phyloP scores from a whole-genome alignment of 176 grass and related monocot genomes.

The Chrysopogon serrulatus region DNA sequence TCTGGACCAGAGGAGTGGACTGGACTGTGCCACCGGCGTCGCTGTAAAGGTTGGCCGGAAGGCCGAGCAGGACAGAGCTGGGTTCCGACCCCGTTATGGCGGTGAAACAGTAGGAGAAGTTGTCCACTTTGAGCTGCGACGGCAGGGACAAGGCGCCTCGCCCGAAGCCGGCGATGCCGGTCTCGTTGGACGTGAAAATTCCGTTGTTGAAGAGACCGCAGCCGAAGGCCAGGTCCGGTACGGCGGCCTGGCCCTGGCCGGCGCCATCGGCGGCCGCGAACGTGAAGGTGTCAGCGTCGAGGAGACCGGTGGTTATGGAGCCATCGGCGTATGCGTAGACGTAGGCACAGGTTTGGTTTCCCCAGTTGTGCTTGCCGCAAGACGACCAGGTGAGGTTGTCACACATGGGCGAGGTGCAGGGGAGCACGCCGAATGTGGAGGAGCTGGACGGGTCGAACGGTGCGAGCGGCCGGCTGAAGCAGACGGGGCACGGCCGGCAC shows the following conservation, averaged over 20 bases:
- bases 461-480: slow-evolving; percentile 23
- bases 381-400: not conserved
- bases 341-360: slow-evolving; percentile 18
- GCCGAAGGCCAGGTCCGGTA: slow-evolving; percentile 29
- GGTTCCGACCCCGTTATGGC: not conserved
- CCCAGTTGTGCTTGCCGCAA: not conserved
- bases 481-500: slow-evolving; percentile 32
- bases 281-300: slow-evolving; percentile 33
- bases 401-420: slow-evolving; percentile 9
- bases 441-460: slow-evolving; percentile 5
- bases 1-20: slow-evolving; percentile 18
- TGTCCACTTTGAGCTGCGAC: slow-evolving; percentile 37
- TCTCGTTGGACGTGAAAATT: slow-evolving; percentile 24
- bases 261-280: not conserved
- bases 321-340: slow-evolving; percentile 2
- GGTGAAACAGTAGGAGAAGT: slow-evolving; percentile 58
- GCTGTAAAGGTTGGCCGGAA: slow-evolving; percentile 17
- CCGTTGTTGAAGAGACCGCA: slow-evolving; percentile 30
- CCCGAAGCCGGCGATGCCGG: slow-evolving; percentile 36
- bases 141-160: slow-evolving; percentile 31
- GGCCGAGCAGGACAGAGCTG: slow-evolving; percentile 31
- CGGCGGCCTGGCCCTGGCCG: not conserved
- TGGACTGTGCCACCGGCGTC: not conserved
- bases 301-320: slow-evolving; percentile 15
- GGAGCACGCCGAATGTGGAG: slow-evolving; percentile 17